Base-by-base conservation (phyloP, 2,329 filamentous ascomycete species). In the Trichoderma afroharzianum region DNA sequence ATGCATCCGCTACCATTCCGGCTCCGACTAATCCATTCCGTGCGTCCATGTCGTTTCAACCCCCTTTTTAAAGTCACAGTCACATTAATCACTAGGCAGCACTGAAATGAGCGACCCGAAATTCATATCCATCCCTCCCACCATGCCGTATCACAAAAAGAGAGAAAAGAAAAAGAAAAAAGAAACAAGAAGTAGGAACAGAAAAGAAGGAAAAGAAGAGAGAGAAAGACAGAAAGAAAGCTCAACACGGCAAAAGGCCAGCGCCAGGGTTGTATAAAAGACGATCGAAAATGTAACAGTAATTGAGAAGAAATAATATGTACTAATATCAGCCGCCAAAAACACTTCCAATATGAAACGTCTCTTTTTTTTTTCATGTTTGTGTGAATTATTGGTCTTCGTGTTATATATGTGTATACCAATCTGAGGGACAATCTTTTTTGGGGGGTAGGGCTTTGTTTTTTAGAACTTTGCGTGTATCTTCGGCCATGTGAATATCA, bases 111-210 rank as follows among this genome's bases (percentile, higher is more conserved):
- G 63, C 43, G 32, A 26, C 57, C 26, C 24, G 32, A 39, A 61
- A 61, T 33, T 55, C 57, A 32, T 61, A 26, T 63, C 57, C 63
- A 68, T 62, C 66, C 66, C n/a, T 68, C 63, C 70, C 57, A 67
- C 63, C 68, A 72, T 74, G 75, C 76, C 76, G 73, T 76, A 77
- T 74, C 72, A 26, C n/a, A 75, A 73, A 74, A 74, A 71, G 72
- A 68, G 63, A 55, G 36, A 70, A 62, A 30, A 53, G n/a, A 5
- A 67, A 70, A 36, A 55, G 15, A 64, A 18, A 47, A 47, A 58
- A 72, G 63, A 74, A 69, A 71, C 63, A 72, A 63, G 58, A 53
- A 73, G 71, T 59, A 12, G 28, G n/a, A 66, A 43, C 8, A 64
- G 47, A 32, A 12, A 50, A 32, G 14, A 14, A 26, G 24, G 6